These are phyloP conservation scores for Naganishia randhawae DNA, from an alignment of 768 basidiomycete genomes.

Conservation along the genomic window DNA sequence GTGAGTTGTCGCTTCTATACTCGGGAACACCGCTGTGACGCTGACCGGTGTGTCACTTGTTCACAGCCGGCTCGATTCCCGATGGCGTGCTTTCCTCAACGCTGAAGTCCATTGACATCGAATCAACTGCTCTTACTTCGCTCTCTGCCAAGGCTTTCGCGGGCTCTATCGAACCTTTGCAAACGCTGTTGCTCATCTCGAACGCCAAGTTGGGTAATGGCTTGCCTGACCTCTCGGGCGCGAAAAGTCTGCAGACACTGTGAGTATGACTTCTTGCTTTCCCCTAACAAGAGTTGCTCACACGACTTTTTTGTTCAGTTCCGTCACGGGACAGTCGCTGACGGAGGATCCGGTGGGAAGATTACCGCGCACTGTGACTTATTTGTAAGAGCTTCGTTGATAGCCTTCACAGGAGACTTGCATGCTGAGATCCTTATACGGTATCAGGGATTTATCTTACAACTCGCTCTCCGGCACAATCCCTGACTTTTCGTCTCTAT, in stretches of 20 bases:
- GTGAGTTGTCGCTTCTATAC: slow-evolving; percentile 33
- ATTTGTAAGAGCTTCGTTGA: slow-evolving; percentile 38
- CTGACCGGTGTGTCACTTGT: slow-evolving; percentile 17
- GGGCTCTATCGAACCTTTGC: slow-evolving; percentile 28
- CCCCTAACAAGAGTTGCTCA: not conserved
- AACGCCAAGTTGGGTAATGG: slow-evolving; percentile 45
- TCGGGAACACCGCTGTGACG: not conserved
- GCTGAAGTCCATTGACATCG: slow-evolving; percentile 44
- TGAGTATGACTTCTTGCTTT: slow-evolving; percentile 29
- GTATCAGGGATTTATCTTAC: slow-evolving; percentile 46
- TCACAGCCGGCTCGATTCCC: slow-evolving; percentile 47
- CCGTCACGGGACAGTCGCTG: slow-evolving; percentile 46
- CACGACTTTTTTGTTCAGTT: slow-evolving; percentile 30
- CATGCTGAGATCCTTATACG: not conserved
- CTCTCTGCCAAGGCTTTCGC: slow-evolving; percentile 36
- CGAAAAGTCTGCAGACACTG: slow-evolving; percentile 30
- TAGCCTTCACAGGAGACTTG: not conserved
- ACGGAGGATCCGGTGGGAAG: slow-evolving; percentile 33
- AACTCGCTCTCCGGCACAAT: slow-evolving; percentile 43
- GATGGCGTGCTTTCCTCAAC: slow-evolving; percentile 35
- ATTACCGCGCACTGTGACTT: slow-evolving; percentile 42
- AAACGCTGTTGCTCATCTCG: slow-evolving; percentile 42
- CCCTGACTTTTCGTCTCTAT: slow-evolving; percentile 37
- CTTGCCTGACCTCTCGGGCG: slow-evolving; percentile 35
- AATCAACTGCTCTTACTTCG: slow-evolving; percentile 44